phyloP scores from a whole-genome alignment of 371 early-diverging fungal species.

The Lichtheimia hyalospora region DNA sequence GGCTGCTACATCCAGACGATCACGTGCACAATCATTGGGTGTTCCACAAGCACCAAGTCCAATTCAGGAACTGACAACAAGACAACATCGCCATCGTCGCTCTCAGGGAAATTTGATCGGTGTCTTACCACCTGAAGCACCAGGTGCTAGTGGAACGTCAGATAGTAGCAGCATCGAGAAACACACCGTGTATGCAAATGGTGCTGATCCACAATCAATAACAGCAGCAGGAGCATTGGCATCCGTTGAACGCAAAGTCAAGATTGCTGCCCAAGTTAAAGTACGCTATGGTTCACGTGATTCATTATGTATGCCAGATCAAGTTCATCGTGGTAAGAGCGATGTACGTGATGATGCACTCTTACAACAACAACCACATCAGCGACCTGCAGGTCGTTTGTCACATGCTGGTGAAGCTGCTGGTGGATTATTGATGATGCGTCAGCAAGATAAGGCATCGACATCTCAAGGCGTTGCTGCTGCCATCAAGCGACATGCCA shows the following conservation, averaged over 20 bases:
- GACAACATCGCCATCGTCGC: conserved; percentile 5
- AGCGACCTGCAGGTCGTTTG: conserved; percentile 10
- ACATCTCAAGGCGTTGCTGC: not conserved
- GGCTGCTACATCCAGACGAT: not conserved
- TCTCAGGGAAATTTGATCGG: not conserved
- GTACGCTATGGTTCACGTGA: conserved; percentile 41
- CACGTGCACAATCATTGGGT: not conserved
- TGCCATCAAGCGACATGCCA: not conserved
- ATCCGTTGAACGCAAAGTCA: conserved; percentile 32
- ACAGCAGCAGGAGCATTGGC: not conserved
- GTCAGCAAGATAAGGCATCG: conserved; percentile 16
- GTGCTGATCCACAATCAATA: not conserved
- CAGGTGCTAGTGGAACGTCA: not conserved
- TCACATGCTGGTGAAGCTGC: conserved; percentile 45
- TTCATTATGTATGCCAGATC: conserved; percentile 26
- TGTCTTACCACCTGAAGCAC: not conserved
- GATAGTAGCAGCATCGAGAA: conserved; percentile 16
- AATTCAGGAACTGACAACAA: not conserved
- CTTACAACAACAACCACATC: conserved; percentile 1
- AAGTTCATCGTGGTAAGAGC: conserved; percentile 18
- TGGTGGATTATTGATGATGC: conserved; percentile 46
- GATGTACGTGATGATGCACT: conserved; percentile 4
- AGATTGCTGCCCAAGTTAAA: conserved; percentile 35
- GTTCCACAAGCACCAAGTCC: conserved; percentile 3
- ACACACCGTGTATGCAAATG: conserved; percentile 7